phyloP scores from a whole-genome alignment of 306 rosid species.

The Boehmeria nivea region DNA sequence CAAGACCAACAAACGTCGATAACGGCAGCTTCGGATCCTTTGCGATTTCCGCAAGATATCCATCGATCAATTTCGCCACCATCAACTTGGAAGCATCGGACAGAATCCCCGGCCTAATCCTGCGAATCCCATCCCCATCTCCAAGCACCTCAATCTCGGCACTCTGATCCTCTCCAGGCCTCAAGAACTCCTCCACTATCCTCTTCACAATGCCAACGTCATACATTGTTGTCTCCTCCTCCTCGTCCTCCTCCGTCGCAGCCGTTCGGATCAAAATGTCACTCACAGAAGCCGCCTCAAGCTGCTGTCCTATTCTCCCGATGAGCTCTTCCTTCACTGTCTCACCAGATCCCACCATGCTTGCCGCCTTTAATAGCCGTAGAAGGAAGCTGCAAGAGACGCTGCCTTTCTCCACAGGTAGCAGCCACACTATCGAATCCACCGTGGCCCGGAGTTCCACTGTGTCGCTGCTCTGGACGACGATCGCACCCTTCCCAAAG shows the following conservation, averaged over 20 bases:
- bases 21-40: conserved; percentile 72
- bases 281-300: conserved; percentile 79
- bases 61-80: conserved; percentile 85
- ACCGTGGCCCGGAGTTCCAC: conserved; percentile 46
- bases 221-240: conserved; percentile 43
- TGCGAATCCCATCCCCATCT: conserved; percentile 41
- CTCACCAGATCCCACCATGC: conserved; percentile 48
- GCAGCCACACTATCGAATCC: conserved; percentile 61
- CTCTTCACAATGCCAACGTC: conserved; percentile 63
- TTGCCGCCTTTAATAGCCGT: conserved; percentile 72
- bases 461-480: conserved; percentile 38
- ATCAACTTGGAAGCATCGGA: conserved; percentile 90
- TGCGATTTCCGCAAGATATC: conserved; percentile 79
- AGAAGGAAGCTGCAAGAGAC: conserved; percentile 79
- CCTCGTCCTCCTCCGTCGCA: conserved; percentile 6
- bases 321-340: conserved; percentile 50
- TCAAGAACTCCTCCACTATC: conserved; percentile 60
- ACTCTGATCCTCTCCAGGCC: conserved; percentile 53
- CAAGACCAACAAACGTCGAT: conserved; percentile 63
- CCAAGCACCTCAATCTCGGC: conserved; percentile 54
- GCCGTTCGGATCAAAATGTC: conserved; percentile 69
- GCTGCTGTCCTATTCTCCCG: conserved; percentile 76
- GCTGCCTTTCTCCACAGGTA: conserved; percentile 73
- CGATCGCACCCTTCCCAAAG: conserved; percentile 67
- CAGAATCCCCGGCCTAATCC: conserved; percentile 54